Conservation (phyloP, 495 filamentous ascomycete genomes). For the Cryomyces antarcticus region DNA sequence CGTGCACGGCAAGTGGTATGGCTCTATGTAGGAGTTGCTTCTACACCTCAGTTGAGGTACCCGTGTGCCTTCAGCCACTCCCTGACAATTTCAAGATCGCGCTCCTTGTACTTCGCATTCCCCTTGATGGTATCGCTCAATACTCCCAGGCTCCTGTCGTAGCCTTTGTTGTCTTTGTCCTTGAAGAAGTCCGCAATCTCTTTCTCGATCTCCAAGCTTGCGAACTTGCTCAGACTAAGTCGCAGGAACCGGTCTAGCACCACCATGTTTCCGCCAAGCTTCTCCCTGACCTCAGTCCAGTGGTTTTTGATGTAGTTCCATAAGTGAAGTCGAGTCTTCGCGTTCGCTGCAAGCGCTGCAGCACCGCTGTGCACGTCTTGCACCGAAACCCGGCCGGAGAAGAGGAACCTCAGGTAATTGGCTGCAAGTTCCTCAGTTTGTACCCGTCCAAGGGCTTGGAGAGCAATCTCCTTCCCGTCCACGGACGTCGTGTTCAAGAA, state of each 20-base stretch:
- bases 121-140: constrained; percentile 61
- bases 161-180: constrained; percentile 59
- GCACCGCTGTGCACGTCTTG: constrained; percentile 77
- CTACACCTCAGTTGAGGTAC: constrained; percentile 19
- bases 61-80: constrained; percentile 51
- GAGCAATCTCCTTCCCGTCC: constrained; percentile 73
- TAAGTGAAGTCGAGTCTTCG: constrained; percentile 41
- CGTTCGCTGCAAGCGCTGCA: constrained; percentile 48
- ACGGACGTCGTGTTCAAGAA: constrained; percentile 63
- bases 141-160: constrained; percentile 57
- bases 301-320: constrained; percentile 73
- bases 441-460: constrained; percentile 56
- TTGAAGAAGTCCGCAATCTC: constrained; percentile 75
- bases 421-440: constrained; percentile 45
- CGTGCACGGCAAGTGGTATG: no score
- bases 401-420: constrained; percentile 55
- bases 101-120: constrained; percentile 53
- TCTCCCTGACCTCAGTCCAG: constrained; percentile 46
- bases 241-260: constrained; percentile 75
- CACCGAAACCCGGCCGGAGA: constrained; percentile 52
- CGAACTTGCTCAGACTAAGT: constrained; percentile 55
- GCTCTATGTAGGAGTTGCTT: no score
- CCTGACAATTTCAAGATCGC: constrained; percentile 45
- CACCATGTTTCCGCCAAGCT: constrained; percentile 60
- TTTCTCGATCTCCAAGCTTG: constrained; percentile 39